These are phyloP conservation scores for Xerocomus minutiporus DNA, from an alignment of 1,284 basidiomycete genomes.

Conservation along the genomic window DNA sequence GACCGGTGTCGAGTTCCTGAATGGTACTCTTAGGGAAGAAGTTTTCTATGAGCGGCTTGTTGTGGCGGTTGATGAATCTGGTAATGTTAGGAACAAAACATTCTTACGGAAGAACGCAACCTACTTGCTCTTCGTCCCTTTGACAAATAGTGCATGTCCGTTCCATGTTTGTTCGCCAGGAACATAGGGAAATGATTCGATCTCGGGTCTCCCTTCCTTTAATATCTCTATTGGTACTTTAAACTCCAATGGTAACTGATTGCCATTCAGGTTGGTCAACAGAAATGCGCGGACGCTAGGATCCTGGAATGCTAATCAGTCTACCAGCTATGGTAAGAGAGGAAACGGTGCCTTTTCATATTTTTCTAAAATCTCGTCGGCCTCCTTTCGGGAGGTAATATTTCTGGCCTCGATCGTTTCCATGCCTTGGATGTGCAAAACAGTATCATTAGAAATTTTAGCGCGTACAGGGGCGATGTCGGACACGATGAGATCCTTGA, in stretches of 20 bases:
- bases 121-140: conserved; percentile 72
- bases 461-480: conserved; percentile 76
- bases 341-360: conserved; percentile 51
- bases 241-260: conserved; percentile 49
- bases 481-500: conserved; percentile 69
- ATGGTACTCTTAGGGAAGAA: conserved; percentile 68
- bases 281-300: conserved; percentile 70
- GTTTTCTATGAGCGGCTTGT: conserved; percentile 50
- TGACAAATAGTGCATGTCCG: conserved; percentile 70
- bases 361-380: conserved; percentile 56
- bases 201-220: conserved; percentile 52
- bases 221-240: conserved; percentile 70
- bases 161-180: conserved; percentile 56
- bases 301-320: conserved; percentile 45
- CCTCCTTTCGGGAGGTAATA: conserved; percentile 59
- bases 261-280: conserved; percentile 67
- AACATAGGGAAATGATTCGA: conserved; percentile 74
- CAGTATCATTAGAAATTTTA: conserved; percentile 61
- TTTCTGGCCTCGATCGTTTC: conserved; percentile 54
- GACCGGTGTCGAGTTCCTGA: conserved; percentile 54
- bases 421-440: conserved; percentile 68
- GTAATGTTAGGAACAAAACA: neutral
- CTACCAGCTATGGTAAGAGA: neutral
- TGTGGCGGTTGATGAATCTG: conserved; percentile 70
- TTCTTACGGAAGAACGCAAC: conserved; percentile 19